phyloP scores from a whole-genome alignment of 139 green algal species.

The Trebouxia sp. region DNA sequence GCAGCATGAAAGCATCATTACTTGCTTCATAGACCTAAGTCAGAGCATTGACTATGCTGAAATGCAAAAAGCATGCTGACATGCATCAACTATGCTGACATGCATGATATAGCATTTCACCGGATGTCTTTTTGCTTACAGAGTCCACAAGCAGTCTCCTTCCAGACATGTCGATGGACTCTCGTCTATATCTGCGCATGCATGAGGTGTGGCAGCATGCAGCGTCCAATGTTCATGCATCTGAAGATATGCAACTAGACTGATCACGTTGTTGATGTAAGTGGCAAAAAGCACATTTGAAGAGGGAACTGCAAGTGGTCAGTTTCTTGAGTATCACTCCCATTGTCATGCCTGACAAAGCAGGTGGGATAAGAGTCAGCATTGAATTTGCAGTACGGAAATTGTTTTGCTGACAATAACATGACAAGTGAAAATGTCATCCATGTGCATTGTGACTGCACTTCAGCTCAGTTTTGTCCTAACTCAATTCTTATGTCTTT shows the following conservation, averaged over 20 bases:
- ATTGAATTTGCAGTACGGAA: not conserved
- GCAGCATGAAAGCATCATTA: not conserved
- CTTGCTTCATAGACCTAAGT: too few relatives aligned
- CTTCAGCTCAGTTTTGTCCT: not conserved
- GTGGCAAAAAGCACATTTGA: too few relatives aligned
- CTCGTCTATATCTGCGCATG: constrained; percentile 19
- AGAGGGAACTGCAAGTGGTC: too few relatives aligned
- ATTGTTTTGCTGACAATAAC: not conserved
- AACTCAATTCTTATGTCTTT: constrained; percentile 27
- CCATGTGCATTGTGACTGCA: too few relatives aligned
- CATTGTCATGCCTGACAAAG: too few relatives aligned
- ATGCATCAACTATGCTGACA: too few relatives aligned
- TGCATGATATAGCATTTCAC: too few relatives aligned
- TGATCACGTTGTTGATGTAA: not conserved
- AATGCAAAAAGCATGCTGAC: too few relatives aligned
- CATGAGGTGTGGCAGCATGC: not conserved
- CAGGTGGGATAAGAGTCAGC: too few relatives aligned
- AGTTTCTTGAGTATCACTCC: too few relatives aligned
- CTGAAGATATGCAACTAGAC: not conserved
- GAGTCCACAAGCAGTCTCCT: constrained; percentile 1
- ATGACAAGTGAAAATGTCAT: too few relatives aligned
- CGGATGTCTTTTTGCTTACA: not conserved
- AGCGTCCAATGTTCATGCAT: not conserved
- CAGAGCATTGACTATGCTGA: too few relatives aligned
- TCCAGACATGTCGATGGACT: constrained; percentile 27